Percentiles rank a stretch among this genome's conserved stretches.
These are phyloP conservation scores for Dipteronia sinensis DNA, from an alignment of 345 rosid species.

Conservation along the genomic window DNA sequence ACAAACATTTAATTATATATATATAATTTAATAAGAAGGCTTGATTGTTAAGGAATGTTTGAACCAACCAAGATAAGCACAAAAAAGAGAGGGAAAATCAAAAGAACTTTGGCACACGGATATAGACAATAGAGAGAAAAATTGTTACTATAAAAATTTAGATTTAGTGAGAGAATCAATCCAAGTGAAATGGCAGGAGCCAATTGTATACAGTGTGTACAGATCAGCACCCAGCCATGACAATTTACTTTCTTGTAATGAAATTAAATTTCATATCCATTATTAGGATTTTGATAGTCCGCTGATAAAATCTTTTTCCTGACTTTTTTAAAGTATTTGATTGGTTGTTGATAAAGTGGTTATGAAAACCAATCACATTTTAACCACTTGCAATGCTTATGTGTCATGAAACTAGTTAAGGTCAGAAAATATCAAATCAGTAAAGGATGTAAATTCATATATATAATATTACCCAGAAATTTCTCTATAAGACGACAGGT, in stretches of 20 bases:
- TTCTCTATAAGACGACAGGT: neutral
- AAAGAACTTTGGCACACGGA: neutral
- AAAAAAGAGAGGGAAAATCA: neutral
- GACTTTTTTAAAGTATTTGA: too few species aligned
- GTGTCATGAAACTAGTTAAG: too few species aligned
- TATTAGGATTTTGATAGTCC: too few species aligned
- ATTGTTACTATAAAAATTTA: slow-evolving; percentile 10
- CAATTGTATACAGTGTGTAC: neutral
- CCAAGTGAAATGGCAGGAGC: neutral
- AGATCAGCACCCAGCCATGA: slow-evolving; percentile 22
- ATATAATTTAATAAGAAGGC: too few species aligned
- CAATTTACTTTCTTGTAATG: slow-evolving; percentile 11
- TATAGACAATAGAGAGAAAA: neutral
- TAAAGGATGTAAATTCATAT: too few species aligned
- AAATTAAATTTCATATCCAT: slow-evolving; percentile 16
- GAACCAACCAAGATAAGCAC: slow-evolving; percentile 1
- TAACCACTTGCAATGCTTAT: too few species aligned
- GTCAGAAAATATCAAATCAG: too few species aligned
- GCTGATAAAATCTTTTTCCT: too few species aligned
- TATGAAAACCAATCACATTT: too few species aligned
- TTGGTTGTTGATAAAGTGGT: too few species aligned
- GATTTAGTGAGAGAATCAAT: slow-evolving; percentile 15
- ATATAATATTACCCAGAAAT: neutral
- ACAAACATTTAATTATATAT: too few species aligned
- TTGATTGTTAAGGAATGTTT: too few species aligned